These are phyloP conservation scores for Scopulariopsis brevicaulis DNA, from an alignment of 2,329 filamentous ascomycete species.

Conservation along the genomic window DNA sequence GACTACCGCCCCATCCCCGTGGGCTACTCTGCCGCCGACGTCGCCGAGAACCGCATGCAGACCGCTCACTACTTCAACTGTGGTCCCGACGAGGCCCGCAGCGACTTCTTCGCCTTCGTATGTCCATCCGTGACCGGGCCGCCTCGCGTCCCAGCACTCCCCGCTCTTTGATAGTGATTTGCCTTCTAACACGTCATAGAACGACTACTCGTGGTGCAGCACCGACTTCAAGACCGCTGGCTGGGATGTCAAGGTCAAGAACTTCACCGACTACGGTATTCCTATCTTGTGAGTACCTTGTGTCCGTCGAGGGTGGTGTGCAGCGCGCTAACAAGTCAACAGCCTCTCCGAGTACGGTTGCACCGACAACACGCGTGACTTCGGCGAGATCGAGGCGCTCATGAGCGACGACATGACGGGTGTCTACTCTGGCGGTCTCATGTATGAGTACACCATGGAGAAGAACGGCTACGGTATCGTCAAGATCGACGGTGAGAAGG, in stretches of 20 bases:
- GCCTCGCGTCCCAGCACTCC: background rate
- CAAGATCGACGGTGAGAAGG: conserved; percentile 41
- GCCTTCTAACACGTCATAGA: conserved; percentile 23
- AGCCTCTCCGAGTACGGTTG: conserved; percentile 90
- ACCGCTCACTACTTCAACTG: conserved; percentile 93
- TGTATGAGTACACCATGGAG: conserved; percentile 89
- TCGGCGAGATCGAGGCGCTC: conserved; percentile 66
- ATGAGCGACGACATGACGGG: conserved; percentile 75
- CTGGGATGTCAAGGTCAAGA: conserved; percentile 82
- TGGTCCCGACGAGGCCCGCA: conserved; percentile 69
- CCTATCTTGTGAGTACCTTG: conserved; percentile 57
- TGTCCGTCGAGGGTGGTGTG: conserved; percentile 11
- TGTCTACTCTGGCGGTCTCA: conserved; percentile 90
- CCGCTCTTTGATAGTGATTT: conserved; percentile 9
- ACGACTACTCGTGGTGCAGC: conserved; percentile 83
- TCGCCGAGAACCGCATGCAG: conserved; percentile 74
- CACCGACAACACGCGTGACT: conserved; percentile 68
- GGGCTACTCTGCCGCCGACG: conserved; percentile 69
- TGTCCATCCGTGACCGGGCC: background rate
- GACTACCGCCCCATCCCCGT: conserved; percentile 59
- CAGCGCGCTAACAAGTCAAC: background rate
- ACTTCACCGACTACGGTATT: conserved; percentile 76
- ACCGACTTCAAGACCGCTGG: conserved; percentile 59
- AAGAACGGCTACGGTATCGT: conserved; percentile 73
- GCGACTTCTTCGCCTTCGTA: conserved; percentile 73